A percentile compares a stretch with the other conserved stretches of the same genome.
phyloP scores from a whole-genome alignment of 2,329 filamentous ascomycete genomes.

The Didymella pomorum region DNA sequence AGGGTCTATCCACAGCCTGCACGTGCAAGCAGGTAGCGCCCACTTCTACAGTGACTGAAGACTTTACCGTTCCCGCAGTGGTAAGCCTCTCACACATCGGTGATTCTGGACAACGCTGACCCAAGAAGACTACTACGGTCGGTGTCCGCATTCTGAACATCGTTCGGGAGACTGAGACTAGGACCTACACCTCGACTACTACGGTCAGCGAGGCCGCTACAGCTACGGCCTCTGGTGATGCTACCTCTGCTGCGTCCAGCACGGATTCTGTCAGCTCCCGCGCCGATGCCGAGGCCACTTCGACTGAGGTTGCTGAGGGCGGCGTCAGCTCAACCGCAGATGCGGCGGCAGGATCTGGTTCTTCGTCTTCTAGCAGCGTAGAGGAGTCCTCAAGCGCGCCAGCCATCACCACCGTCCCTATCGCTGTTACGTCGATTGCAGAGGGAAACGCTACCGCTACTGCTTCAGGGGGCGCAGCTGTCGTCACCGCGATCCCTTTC shows the following conservation, averaged over 20 bases:
- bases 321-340: slow-evolving; percentile 2
- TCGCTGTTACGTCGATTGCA: slow-evolving; percentile 1
- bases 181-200: slow-evolving; percentile 17
- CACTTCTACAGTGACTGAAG: slow-evolving; percentile 39
- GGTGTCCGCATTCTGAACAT: slow-evolving; percentile 25
- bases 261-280: slow-evolving; percentile 5
- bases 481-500: slow-evolving; percentile 39
- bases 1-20: slow-evolving; percentile 41
- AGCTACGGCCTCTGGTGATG: neutral
- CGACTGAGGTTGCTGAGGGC: neutral
- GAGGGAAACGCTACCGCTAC: slow-evolving; percentile 3
- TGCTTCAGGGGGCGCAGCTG: slow-evolving; percentile 8
- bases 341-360: neutral
- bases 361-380: slow-evolving; percentile 1
- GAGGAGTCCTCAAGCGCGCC: slow-evolving; percentile 6
- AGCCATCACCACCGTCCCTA: slow-evolving; percentile 1
- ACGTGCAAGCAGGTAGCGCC: slow-evolving; percentile 41
- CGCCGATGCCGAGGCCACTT: neutral
- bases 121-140: slow-evolving; percentile 29
- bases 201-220: slow-evolving; percentile 15
- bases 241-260: slow-evolving; percentile 4
- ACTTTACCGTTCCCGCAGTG: slow-evolving; percentile 32
- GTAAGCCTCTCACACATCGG: slow-evolving; percentile 27
- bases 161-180: slow-evolving; percentile 22
- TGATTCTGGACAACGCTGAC: slow-evolving; percentile 1